phyloP scores from a whole-genome alignment of 2,329 filamentous ascomycete genomes.

The Colletotrichum zoysiae region DNA sequence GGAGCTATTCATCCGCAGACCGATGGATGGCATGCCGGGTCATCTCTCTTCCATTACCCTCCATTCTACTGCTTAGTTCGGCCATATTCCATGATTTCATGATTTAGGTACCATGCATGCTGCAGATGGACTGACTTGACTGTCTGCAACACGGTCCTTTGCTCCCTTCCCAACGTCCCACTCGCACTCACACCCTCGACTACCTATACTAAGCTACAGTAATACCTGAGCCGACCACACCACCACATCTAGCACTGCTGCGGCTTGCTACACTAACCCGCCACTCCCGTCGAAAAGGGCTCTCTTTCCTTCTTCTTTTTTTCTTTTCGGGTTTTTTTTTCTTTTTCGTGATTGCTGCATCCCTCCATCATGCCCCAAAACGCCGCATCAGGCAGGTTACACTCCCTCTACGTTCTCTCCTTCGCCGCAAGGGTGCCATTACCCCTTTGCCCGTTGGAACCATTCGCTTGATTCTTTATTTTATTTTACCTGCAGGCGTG shows the following conservation, averaged over 20 bases:
- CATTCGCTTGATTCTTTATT: conserved; percentile 20
- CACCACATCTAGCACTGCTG: conserved; percentile 19
- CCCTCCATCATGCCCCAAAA: neutral
- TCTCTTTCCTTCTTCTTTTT: neutral
- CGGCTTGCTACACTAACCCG: neutral
- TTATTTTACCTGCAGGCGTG: neutral
- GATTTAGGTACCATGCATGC: neutral
- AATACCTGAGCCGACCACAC: conserved; percentile 7
- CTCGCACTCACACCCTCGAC: conserved; percentile 4
- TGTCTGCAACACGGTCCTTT: conserved; percentile 4
- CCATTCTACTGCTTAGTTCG: conserved; percentile 33
- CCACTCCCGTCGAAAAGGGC: conserved; percentile 5
- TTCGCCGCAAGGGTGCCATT: conserved; percentile 11
- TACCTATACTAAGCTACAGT: neutral
- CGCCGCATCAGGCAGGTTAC: conserved; percentile 34
- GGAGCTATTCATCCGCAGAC: neutral
- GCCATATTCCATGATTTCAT: neutral
- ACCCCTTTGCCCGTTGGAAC: conserved; percentile 27
- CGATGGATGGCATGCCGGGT: conserved; percentile 38
- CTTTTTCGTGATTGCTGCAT: too few relatives aligned
- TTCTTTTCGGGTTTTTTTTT: too few relatives aligned
- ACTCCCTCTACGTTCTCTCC: conserved; percentile 9
- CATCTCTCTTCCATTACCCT: conserved; percentile 36
- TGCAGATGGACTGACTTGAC: neutral
- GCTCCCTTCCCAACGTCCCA: conserved; percentile 23